Evolutionary conservation across 805 yeast species (phyloP).

Genomic region (Wickerhamiella lipophila): DNA sequence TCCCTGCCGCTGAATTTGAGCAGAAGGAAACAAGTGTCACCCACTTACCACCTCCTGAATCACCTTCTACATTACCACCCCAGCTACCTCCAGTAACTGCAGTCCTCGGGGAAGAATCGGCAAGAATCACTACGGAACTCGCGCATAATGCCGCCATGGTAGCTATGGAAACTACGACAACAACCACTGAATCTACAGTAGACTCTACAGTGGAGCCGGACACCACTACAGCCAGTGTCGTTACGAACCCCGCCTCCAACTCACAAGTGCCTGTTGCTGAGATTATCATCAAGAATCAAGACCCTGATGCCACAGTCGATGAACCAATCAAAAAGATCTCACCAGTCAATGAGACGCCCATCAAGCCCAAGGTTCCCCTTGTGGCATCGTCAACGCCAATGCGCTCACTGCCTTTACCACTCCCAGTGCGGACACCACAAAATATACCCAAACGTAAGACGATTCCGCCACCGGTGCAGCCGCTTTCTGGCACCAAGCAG

Average conservation of each 20-base stretch:
- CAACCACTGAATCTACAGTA: no score
- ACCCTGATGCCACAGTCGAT: background rate
- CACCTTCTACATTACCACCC: no score
- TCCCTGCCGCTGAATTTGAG: background rate
- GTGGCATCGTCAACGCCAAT: background rate
- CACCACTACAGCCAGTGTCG: no score
- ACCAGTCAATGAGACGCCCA: background rate
- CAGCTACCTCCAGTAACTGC: background rate
- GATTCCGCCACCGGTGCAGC: conserved; percentile 13
- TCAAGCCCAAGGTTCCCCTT: background rate
- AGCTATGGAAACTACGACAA: background rate
- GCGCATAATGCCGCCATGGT: background rate
- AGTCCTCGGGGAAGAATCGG: no score
- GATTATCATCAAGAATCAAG: background rate
- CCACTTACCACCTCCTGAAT: background rate
- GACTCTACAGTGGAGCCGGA: background rate
- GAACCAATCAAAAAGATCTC: background rate
- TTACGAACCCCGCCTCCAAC: no score
- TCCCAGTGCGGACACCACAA: conserved; percentile 7
- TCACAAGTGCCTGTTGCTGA: no score
- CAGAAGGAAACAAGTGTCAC: background rate
- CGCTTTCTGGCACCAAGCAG: background rate
- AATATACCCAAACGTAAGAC: conserved; percentile 5
- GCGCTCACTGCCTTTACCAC: conserved; percentile 1
- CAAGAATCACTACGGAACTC: no score